phyloP scores from a whole-genome alignment of 2,329 filamentous ascomycete genomes.

The Apiospora hydei region DNA sequence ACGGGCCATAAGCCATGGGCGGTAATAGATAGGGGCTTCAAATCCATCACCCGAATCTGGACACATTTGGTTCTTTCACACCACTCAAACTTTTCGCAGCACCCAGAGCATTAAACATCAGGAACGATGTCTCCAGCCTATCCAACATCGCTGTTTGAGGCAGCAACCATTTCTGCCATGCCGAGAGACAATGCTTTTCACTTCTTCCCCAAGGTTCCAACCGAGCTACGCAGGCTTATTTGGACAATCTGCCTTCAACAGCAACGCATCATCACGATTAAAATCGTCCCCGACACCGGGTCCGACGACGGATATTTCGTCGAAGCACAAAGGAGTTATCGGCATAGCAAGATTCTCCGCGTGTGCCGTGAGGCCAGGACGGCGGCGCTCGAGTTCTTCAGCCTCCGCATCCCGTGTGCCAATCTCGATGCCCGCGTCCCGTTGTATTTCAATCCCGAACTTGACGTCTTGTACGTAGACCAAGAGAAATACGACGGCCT shows the following conservation, averaged over 20 bases:
- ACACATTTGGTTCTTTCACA: neutral
- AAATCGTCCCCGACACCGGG: neutral
- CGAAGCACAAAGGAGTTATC: neutral
- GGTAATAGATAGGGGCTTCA: neutral
- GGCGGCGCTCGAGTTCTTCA: neutral
- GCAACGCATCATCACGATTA: neutral
- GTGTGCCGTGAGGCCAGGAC: neutral
- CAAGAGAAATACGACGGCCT: neutral
- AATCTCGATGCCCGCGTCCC: neutral
- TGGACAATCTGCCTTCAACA: neutral
- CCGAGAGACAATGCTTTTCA: neutral
- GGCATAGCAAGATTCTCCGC: neutral
- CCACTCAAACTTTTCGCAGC: neutral
- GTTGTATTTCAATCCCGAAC: neutral
- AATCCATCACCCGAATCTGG: neutral
- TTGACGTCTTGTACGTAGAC: neutral
- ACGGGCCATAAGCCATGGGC: neutral
- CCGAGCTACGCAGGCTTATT: neutral
- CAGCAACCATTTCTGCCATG: neutral
- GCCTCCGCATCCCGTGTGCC: neutral
- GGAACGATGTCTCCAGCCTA: neutral
- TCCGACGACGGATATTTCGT: neutral
- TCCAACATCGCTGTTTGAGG: neutral
- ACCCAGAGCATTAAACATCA: neutral
- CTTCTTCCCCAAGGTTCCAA: neutral